A percentile compares a stretch with the other conserved stretches of the same genome.
phyloP scores from a whole-genome alignment of 2,329 filamentous ascomycete genomes.

The Fusarium acutatum region DNA sequence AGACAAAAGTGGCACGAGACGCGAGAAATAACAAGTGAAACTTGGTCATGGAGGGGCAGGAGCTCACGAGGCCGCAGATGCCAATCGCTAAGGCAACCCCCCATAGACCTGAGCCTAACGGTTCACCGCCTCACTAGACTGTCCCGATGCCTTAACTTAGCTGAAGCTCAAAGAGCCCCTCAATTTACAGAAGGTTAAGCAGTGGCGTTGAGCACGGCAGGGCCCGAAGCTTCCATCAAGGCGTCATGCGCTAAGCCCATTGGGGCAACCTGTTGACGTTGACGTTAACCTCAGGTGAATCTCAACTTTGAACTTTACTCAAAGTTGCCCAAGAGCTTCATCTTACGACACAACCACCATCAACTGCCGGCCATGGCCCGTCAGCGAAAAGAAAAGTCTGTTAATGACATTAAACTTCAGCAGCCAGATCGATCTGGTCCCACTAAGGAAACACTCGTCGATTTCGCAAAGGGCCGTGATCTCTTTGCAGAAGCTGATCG shows the following conservation, averaged over 20 bases:
- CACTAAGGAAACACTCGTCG: slow-evolving; percentile 73
- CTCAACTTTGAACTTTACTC: slow-evolving; percentile 3
- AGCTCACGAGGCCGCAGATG: slow-evolving; percentile 26
- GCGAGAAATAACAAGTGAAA: slow-evolving; percentile 13
- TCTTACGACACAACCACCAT: slow-evolving; percentile 2
- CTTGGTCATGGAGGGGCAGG: slow-evolving; percentile 24
- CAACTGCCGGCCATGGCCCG: slow-evolving; percentile 53
- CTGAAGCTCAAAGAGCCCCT: background rate
- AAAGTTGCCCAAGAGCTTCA: background rate
- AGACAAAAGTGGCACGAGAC: slow-evolving; percentile 27
- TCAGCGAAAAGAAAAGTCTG: slow-evolving; percentile 58
- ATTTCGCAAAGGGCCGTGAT: slow-evolving; percentile 73
- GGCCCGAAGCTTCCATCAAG: slow-evolving; percentile 8
- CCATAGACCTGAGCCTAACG: slow-evolving; percentile 3
- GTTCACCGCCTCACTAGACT: slow-evolving; percentile 23
- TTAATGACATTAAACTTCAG: slow-evolving; percentile 65
- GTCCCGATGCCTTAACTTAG: background rate
- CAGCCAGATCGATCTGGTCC: slow-evolving; percentile 74
- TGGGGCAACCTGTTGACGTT: slow-evolving; percentile 25
- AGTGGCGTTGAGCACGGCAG: slow-evolving; percentile 7
- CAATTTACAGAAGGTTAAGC: slow-evolving; percentile 12
- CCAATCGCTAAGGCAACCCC: slow-evolving; percentile 30
- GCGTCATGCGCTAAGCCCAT: slow-evolving; percentile 9
- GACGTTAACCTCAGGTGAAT: background rate
- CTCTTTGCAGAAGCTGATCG: slow-evolving; percentile 61